Percentiles rank a stretch among this genome's conserved stretches.
These are phyloP conservation scores for Passalora sequoiae DNA, from an alignment of 2,329 filamentous ascomycete species.

Conservation along the genomic window DNA sequence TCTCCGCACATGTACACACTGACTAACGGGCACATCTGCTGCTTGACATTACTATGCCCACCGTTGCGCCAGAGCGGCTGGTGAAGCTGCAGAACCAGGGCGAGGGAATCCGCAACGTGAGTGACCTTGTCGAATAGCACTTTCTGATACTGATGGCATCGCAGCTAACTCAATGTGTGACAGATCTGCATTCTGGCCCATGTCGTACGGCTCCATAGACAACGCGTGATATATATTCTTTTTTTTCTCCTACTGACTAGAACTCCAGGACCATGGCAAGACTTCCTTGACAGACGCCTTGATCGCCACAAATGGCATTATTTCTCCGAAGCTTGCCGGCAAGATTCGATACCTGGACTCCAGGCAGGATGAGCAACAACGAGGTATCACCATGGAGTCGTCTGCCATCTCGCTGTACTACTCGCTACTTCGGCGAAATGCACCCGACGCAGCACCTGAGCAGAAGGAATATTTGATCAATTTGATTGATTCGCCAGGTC, in stretches of 20 bases:
- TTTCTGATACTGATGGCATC: slow-evolving; percentile 6
- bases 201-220: slow-evolving; percentile 61
- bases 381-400: slow-evolving; percentile 99
- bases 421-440: slow-evolving; percentile 73
- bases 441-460: slow-evolving; percentile 49
- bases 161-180: slow-evolving; percentile 22
- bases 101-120: slow-evolving; percentile 86
- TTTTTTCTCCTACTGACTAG: slow-evolving; percentile 4
- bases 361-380: slow-evolving; percentile 86
- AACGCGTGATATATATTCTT: neutral
- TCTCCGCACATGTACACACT: too few species aligned
- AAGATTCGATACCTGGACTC: slow-evolving; percentile 98
- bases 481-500: slow-evolving; percentile 92
- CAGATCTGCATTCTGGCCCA: slow-evolving; percentile 91
- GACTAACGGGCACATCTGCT: too few species aligned
- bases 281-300: slow-evolving; percentile 94
- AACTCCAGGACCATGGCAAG: slow-evolving; percentile 79
- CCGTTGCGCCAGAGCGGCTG: slow-evolving; percentile 85
- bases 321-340: slow-evolving; percentile 92
- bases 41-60: slow-evolving; percentile 81
- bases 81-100: slow-evolving; percentile 82
- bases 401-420: slow-evolving; percentile 96
- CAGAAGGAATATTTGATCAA: slow-evolving; percentile 93
- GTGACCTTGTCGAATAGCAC: slow-evolving; percentile 29
- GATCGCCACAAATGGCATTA: slow-evolving; percentile 98